These are phyloP conservation scores for Penicillium canariense DNA, from an alignment of 495 filamentous ascomycete species.

Conservation along the genomic window DNA sequence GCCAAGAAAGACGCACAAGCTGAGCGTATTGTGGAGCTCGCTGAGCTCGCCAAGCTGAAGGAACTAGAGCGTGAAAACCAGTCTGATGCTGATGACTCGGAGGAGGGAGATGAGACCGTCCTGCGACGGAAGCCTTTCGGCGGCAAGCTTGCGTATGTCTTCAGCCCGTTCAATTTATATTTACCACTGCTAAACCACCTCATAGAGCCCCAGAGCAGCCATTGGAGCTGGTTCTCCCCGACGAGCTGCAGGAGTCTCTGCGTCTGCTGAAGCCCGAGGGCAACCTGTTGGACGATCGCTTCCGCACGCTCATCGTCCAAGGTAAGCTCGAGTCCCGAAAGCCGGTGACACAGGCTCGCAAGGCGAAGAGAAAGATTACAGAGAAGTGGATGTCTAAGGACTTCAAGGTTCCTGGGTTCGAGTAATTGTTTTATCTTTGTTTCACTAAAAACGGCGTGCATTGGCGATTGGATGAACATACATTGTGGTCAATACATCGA, in stretches of 20 bases:
- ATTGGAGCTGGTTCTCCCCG: conserved; percentile 85
- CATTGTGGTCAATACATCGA: conserved; percentile 17
- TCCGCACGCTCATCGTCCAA: conserved; percentile 80
- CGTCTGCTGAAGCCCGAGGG: conserved; percentile 89
- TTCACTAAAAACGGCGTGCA: conserved; percentile 27
- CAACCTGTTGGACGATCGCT: conserved; percentile 86
- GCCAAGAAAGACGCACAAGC: conserved; percentile 66
- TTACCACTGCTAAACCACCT: conserved; percentile 24
- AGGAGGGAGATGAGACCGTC: conserved; percentile 47
- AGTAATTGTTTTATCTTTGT: conserved; percentile 25
- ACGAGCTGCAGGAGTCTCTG: conserved; percentile 90
- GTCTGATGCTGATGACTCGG: conserved; percentile 54
- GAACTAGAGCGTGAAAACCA: conserved; percentile 45
- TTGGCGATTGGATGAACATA: conserved; percentile 34
- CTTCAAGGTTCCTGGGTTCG: conserved; percentile 60
- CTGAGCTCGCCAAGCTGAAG: conserved; percentile 57
- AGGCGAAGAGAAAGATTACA: conserved; percentile 71
- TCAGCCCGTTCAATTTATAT: not conserved
- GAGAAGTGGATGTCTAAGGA: conserved; percentile 99
- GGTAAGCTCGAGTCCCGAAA: conserved; percentile 85
- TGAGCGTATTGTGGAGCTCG: conserved; percentile 62
- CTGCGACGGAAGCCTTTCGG: conserved; percentile 70
- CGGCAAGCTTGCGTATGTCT: conserved; percentile 64
- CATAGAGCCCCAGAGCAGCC: conserved; percentile 68
- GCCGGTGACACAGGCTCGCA: conserved; percentile 72